These are phyloP conservation scores for Passiflora organensis DNA, from an alignment of 345 rosid genomes.

Conservation along the genomic window DNA sequence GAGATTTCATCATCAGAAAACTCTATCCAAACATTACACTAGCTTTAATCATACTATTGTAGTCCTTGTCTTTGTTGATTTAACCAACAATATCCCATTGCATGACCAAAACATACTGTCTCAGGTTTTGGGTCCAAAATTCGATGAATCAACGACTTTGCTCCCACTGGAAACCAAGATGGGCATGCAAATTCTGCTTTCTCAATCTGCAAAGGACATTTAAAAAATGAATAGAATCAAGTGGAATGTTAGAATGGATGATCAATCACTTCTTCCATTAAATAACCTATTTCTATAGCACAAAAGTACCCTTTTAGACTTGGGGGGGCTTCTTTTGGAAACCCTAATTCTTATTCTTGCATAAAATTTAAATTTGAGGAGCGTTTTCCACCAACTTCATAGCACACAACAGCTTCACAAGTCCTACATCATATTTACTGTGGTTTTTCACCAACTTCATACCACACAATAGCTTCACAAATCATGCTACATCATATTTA, in stretches of 20 bases:
- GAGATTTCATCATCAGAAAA: no score
- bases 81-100: conserved; percentile 3
- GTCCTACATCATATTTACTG: no score
- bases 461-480: no score
- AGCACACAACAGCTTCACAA: no score
- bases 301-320: no score
- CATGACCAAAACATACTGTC: conserved; percentile 49
- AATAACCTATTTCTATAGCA: no score
- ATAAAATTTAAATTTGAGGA: no score
- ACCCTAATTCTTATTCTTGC: neutral
- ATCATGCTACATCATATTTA: no score
- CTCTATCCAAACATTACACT: neutral
- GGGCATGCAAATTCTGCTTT: conserved; percentile 84
- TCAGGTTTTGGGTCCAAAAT: conserved; percentile 88
- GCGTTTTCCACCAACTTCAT: no score
- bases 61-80: neutral
- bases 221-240: conserved; percentile 1
- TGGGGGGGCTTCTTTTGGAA: neutral
- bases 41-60: neutral
- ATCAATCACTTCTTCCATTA: no score
- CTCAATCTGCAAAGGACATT: conserved; percentile 56
- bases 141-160: conserved; percentile 68
- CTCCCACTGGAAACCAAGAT: conserved; percentile 82
- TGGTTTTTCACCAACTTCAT: no score
- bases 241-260: neutral